Percentiles rank a stretch among this genome's conserved stretches.
Evolutionary conservation across 768 basidiomycete genomes (phyloP).

Genomic region (Polyporus arcularius): DNA sequence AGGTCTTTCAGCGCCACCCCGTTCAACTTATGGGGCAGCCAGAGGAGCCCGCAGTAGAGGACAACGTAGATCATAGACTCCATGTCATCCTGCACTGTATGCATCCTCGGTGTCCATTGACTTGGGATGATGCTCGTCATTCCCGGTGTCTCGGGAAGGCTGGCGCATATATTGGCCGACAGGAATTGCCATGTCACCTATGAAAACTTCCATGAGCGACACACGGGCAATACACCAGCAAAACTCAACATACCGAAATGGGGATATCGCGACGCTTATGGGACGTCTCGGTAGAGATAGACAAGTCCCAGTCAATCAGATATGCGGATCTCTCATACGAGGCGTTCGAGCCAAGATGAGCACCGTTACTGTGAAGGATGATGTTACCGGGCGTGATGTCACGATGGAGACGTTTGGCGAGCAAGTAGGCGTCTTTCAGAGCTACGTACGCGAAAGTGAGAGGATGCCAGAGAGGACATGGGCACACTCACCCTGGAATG

Average conservation of each 20-base stretch:
- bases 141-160: not conserved
- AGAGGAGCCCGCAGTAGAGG: not conserved
- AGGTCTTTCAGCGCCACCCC: not conserved
- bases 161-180: not conserved
- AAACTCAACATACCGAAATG: no score
- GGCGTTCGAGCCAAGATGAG: not conserved
- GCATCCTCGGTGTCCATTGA: not conserved
- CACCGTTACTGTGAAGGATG: not conserved
- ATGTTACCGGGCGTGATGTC: not conserved
- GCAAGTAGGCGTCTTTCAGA: not conserved
- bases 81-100: constrained; percentile 9
- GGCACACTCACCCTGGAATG: not conserved
- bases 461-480: not conserved
- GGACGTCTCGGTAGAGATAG: not conserved
- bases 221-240: no score
- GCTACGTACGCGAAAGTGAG: not conserved
- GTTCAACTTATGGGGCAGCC: not conserved
- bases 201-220: not conserved
- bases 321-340: not conserved
- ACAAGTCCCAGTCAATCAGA: constrained; percentile 8
- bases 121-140: not conserved
- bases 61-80: constrained; percentile 9
- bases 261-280: not conserved
- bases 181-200: not conserved
- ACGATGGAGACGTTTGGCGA: not conserved